Percentiles rank a stretch among this genome's conserved stretches.
phyloP scores from a whole-genome alignment of 306 rosid genomes.

The Prunus fruticosa region DNA sequence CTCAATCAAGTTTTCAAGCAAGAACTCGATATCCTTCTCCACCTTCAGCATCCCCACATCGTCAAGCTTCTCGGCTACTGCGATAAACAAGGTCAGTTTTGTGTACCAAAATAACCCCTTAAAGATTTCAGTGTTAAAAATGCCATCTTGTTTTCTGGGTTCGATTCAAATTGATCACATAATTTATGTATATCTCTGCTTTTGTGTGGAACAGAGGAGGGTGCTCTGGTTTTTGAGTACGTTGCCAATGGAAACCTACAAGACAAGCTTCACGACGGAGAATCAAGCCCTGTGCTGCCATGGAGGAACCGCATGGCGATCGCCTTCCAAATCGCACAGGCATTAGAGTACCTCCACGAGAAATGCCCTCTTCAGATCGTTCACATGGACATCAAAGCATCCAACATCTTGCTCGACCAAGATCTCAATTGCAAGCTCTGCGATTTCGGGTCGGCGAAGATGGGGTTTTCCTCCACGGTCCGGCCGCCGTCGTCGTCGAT shows the following conservation, averaged over 20 bases:
- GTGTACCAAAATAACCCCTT: too few species aligned
- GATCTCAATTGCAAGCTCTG: constrained; percentile 41
- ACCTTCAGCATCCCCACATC: constrained; percentile 32
- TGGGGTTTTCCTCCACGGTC: constrained; percentile 47
- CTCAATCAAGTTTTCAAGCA: constrained; percentile 37
- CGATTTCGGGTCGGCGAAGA: constrained; percentile 50
- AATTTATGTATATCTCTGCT: background rate
- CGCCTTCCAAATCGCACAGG: constrained; percentile 42
- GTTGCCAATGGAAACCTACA: constrained; percentile 41
- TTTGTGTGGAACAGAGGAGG: constrained; percentile 23
- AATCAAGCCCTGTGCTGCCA: constrained; percentile 13
- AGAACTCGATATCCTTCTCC: constrained; percentile 40
- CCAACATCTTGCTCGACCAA: constrained; percentile 42
- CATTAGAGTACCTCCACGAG: constrained; percentile 42
- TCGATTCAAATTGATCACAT: background rate
- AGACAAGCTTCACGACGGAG: constrained; percentile 39
- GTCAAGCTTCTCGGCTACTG: constrained; percentile 40
- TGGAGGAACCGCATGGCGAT: constrained; percentile 39
- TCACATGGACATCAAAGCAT: constrained; percentile 48
- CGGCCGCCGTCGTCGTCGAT: background rate
- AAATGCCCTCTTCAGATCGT: constrained; percentile 39
- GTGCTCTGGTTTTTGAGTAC: constrained; percentile 45
- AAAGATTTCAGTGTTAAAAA: too few species aligned
- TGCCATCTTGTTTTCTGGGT: background rate
- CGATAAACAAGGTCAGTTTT: constrained; percentile 29